Evolutionary conservation across 2,329 filamentous ascomycete genomes (phyloP).

Genomic region (Sporothrix pallida): DNA sequence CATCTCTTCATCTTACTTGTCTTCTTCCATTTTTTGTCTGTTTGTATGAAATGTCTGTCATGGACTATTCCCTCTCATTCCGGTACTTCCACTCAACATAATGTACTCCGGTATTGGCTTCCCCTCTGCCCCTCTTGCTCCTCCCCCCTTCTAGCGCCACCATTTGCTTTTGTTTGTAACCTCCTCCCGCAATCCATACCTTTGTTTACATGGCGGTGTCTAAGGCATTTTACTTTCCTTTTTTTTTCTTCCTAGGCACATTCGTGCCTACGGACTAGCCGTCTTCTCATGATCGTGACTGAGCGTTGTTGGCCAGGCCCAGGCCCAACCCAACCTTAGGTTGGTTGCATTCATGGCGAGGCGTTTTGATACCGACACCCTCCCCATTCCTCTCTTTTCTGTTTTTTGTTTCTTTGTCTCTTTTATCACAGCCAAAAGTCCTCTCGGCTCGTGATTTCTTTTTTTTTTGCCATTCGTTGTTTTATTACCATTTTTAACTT

Average conservation of each 20-base stretch:
- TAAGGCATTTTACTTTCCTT: conserved; percentile 1
- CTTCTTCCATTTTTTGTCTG: neutral
- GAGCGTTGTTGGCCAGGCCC: neutral
- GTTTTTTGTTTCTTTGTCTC: neutral
- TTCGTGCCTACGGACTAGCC: conserved; percentile 1
- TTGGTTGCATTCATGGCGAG: neutral
- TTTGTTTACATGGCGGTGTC: conserved; percentile 1
- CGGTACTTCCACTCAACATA: neutral
- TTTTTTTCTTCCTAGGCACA: neutral
- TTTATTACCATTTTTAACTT: conserved; percentile 11
- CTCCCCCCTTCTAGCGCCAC: neutral
- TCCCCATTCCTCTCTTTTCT: neutral
- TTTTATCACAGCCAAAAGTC: neutral
- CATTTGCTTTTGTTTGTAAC: neutral
- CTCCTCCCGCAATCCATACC: neutral
- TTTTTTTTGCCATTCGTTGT: conserved; percentile 1
- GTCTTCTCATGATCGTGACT: neutral
- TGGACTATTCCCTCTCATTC: neutral
- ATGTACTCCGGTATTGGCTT: neutral
- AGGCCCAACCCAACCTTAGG: neutral
- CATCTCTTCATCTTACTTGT: neutral
- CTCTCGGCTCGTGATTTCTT: conserved; percentile 21
- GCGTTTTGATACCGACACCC: conserved; percentile 8
- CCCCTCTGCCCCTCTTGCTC: neutral
- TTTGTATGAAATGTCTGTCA: neutral